Conservation (phyloP, 345 rosid species). For the Citrus cavaleriei region DNA sequence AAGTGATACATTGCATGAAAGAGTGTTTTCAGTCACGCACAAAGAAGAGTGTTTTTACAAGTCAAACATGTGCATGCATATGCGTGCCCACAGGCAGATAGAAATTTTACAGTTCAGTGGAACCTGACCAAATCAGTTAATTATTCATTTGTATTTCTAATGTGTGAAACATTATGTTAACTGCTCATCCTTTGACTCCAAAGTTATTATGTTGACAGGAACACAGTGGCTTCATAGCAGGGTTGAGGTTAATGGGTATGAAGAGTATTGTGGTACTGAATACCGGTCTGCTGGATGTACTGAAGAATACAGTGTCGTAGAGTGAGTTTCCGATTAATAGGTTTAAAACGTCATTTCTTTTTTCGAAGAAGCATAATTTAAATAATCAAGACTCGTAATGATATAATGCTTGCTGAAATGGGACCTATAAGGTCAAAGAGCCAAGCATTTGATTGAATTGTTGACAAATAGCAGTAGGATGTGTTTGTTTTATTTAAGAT, state of each 20-base stretch:
- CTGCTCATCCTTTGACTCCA: background rate
- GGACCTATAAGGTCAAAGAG: background rate
- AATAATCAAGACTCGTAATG: background rate
- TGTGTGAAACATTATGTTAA: background rate
- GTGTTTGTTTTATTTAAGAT: background rate
- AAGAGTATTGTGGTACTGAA: slow-evolving; percentile 83
- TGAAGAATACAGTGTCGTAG: slow-evolving; percentile 67
- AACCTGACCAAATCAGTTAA: background rate
- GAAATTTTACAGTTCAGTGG: background rate
- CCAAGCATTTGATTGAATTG: background rate
- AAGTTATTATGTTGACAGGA: slow-evolving; percentile 34
- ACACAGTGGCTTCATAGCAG: slow-evolving; percentile 90
- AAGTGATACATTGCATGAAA: background rate
- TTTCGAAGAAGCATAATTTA: background rate
- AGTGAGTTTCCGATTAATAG: slow-evolving; percentile 42
- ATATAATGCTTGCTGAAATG: background rate
- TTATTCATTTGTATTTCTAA: background rate
- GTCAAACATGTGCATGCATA: background rate
- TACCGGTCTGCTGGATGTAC: slow-evolving; percentile 92
- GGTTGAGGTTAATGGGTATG: slow-evolving; percentile 73
- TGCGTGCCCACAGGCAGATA: background rate
- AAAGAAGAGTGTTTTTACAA: background rate
- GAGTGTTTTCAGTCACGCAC: background rate
- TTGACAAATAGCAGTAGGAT: background rate
- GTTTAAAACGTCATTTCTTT: background rate